phyloP scores from a whole-genome alignment of 2,329 filamentous ascomycete genomes.

The Penicillium sp. region DNA sequence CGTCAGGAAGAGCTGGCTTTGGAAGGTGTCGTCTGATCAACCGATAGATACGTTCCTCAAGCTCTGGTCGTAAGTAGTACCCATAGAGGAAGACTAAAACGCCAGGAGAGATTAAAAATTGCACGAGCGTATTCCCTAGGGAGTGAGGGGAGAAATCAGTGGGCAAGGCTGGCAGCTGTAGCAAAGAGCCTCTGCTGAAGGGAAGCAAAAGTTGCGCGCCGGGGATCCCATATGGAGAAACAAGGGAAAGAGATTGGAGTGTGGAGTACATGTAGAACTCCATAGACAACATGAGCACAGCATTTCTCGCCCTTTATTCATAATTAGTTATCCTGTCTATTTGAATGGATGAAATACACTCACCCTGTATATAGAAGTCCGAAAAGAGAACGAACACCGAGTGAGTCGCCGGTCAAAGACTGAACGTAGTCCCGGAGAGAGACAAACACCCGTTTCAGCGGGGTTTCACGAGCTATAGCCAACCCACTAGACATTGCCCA shows the following conservation, averaged over 20 bases:
- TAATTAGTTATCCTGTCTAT: conserved; percentile 17
- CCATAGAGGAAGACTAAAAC: conserved; percentile 38
- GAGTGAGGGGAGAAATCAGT: conserved; percentile 28
- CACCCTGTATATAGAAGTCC: conserved; percentile 33
- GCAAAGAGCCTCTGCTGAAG: conserved; percentile 36
- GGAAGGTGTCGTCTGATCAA: conserved; percentile 43
- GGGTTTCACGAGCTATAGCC: conserved; percentile 41
- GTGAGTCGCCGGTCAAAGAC: conserved; percentile 26
- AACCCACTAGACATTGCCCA: conserved; percentile 40
- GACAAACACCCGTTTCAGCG: conserved; percentile 36
- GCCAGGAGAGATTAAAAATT: conserved; percentile 38
- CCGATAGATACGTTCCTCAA: conserved; percentile 43
- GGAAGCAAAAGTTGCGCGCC: conserved; percentile 37
- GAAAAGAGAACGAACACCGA: conserved; percentile 29
- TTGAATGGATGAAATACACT: conserved; percentile 11
- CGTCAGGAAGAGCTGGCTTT: conserved; percentile 43
- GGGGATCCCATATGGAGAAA: conserved; percentile 37
- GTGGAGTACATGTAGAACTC: conserved; percentile 46
- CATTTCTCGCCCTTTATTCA: conserved; percentile 33
- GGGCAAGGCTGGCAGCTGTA: conserved; percentile 35
- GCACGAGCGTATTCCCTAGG: conserved; percentile 27
- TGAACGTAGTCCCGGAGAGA: conserved; percentile 30
- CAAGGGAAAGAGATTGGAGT: conserved; percentile 44
- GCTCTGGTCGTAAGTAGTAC: conserved; percentile 36
- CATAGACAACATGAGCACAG: conserved; percentile 40